These are phyloP conservation scores for Alternaria infectoria DNA, from an alignment of 2,329 filamentous ascomycete species.

Conservation along the genomic window DNA sequence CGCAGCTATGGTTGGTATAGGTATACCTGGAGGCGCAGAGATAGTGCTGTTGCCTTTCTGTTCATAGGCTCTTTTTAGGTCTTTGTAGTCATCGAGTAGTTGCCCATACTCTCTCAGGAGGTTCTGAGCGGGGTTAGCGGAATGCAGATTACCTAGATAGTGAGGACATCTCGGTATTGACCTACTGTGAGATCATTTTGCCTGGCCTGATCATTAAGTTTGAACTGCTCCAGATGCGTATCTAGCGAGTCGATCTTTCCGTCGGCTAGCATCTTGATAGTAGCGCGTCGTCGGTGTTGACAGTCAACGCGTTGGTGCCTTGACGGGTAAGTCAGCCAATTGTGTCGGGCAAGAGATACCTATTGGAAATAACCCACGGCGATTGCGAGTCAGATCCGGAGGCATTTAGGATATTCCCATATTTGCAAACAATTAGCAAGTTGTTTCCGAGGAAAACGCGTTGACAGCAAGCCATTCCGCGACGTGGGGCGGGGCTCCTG, in stretches of 20 bases:
- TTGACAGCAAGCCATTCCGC: neutral
- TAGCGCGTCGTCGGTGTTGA: conserved; percentile 1
- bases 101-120: conserved; percentile 51
- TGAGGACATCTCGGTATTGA: neutral
- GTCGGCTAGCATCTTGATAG: conserved; percentile 29
- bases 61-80: conserved; percentile 64
- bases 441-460: neutral
- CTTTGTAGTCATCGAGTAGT: conserved; percentile 62
- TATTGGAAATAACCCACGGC: neutral
- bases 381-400: neutral
- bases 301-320: neutral
- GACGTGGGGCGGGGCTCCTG: neutral
- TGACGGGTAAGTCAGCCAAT: neutral
- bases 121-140: conserved; percentile 22
- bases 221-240: conserved; percentile 38
- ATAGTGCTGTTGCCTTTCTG: conserved; percentile 58
- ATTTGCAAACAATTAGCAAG: neutral
- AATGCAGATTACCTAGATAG: neutral
- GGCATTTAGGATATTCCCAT: neutral
- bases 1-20: conserved; percentile 33
- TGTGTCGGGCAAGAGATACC: neutral
- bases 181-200: conserved; percentile 28
- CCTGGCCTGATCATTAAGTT: conserved; percentile 25
- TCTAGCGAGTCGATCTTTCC: conserved; percentile 34
- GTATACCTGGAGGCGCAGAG: conserved; percentile 37